phyloP scores from a whole-genome alignment of 2,329 filamentous ascomycete genomes.

The Diplocarpon rosae region DNA sequence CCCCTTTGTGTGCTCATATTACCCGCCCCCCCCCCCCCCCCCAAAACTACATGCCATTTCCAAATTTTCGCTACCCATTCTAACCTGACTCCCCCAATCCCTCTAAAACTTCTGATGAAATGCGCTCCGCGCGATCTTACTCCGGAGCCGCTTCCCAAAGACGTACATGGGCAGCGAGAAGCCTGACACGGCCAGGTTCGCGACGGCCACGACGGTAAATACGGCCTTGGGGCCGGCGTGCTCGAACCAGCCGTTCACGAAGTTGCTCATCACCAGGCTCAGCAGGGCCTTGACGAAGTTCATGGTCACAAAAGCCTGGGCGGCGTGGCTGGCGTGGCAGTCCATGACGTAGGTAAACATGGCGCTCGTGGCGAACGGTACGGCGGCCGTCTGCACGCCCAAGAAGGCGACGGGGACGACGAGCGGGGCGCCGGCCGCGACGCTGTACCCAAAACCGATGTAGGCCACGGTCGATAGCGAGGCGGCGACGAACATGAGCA shows the following conservation, averaged over 20 bases:
- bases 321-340: constrained; percentile 30
- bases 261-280: constrained; percentile 24
- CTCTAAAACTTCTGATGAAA: constrained; percentile 16
- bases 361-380: constrained; percentile 30
- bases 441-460: constrained; percentile 31
- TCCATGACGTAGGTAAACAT: constrained; percentile 32
- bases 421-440: constrained; percentile 30
- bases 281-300: constrained; percentile 32
- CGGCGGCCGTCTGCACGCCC: constrained; percentile 23
- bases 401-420: constrained; percentile 26
- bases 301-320: constrained; percentile 32
- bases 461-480: constrained; percentile 29
- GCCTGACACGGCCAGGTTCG: constrained; percentile 10
- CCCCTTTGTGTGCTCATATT: no score
- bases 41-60: no score
- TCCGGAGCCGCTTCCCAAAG: constrained; percentile 20
- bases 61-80: no score
- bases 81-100: neutral
- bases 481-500: constrained; percentile 29
- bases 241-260: constrained; percentile 20
- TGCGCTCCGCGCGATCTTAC: constrained; percentile 10
- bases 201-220: constrained; percentile 13
- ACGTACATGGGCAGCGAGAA: constrained; percentile 22
- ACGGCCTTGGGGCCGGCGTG: constrained; percentile 18
- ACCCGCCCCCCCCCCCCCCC: no score